Evolutionary conservation across 495 filamentous ascomycete genomes (phyloP).

Genomic region (Haplographium delicatum): DNA sequence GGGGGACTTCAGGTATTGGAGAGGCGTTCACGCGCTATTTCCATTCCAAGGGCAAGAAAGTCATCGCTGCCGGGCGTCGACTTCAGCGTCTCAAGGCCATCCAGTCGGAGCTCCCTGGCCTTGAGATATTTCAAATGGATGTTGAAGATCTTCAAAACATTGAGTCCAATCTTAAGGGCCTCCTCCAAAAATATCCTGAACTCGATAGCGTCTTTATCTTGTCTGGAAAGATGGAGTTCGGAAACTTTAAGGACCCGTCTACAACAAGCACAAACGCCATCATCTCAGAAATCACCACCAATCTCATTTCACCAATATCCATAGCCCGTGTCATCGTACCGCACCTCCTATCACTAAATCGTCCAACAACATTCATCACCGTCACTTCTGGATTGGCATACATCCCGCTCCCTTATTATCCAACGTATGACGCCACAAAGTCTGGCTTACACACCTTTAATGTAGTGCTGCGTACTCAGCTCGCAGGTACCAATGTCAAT

Average conservation of each 20-base stretch:
- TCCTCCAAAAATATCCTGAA: conserved; percentile 27
- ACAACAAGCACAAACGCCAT: conserved; percentile 24
- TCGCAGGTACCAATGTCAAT: conserved; percentile 59
- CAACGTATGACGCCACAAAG: conserved; percentile 89
- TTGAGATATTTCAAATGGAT: conserved; percentile 29
- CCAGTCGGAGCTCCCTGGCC: conserved; percentile 27
- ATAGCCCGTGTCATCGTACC: conserved; percentile 27
- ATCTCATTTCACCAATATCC: conserved; percentile 30
- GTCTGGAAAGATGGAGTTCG: conserved; percentile 28
- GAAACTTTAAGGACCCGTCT: conserved; percentile 23
- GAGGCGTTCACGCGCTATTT: conserved; percentile 38
- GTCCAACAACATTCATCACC: conserved; percentile 24
- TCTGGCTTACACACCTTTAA: conserved; percentile 86
- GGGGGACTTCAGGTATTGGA: conserved; percentile 44
- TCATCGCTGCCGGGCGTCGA: conserved; percentile 40
- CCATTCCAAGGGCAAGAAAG: conserved; percentile 35
- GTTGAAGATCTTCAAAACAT: conserved; percentile 27
- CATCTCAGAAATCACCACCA: conserved; percentile 19
- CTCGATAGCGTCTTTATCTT: conserved; percentile 34
- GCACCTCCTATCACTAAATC: conserved; percentile 31
- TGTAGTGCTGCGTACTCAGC: conserved; percentile 78
- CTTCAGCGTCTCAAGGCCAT: conserved; percentile 26
- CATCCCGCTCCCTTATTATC: conserved; percentile 30
- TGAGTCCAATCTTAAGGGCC: conserved; percentile 17
- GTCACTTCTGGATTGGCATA: conserved; percentile 31